Percentiles rank a stretch among this genome's conserved stretches.
Evolutionary conservation across 2,329 filamentous ascomycete species (phyloP).

Genomic region (Ophiostoma pallidulum): DNA sequence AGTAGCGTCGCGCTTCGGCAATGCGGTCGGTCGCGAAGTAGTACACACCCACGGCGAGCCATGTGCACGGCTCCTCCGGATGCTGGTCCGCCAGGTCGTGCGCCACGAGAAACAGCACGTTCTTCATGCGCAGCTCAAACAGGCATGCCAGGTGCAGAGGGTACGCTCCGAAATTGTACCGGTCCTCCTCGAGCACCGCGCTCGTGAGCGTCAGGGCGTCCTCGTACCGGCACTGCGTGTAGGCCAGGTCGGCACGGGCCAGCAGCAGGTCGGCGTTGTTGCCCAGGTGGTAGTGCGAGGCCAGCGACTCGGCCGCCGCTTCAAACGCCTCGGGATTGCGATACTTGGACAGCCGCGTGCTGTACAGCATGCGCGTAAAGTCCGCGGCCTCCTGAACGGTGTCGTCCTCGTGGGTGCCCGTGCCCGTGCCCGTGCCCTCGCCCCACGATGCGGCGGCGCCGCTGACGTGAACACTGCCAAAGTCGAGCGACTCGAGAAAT

Average conservation of each 20-base stretch:
- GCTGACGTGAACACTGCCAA: slow-evolving; percentile 72
- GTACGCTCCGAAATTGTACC: slow-evolving; percentile 81
- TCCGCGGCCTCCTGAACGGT: slow-evolving; percentile 75
- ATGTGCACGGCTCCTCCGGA: slow-evolving; percentile 82
- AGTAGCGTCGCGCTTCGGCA: slow-evolving; percentile 87
- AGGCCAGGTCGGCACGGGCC: slow-evolving; percentile 80
- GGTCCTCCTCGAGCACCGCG: slow-evolving; percentile 70
- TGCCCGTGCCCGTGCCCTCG: slow-evolving; percentile 29
- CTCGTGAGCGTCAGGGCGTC: slow-evolving; percentile 80
- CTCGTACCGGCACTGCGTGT: slow-evolving; percentile 88
- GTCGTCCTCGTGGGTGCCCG: slow-evolving; percentile 8
- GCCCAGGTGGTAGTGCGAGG: slow-evolving; percentile 83
- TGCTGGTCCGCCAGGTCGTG: slow-evolving; percentile 90
- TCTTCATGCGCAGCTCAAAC: slow-evolving; percentile 78
- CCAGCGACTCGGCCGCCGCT: slow-evolving; percentile 78
- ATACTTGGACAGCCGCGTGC: slow-evolving; percentile 90
- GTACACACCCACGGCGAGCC: slow-evolving; percentile 91
- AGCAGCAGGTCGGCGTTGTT: slow-evolving; percentile 84
- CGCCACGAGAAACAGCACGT: slow-evolving; percentile 80
- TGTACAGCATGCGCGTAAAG: slow-evolving; percentile 94
- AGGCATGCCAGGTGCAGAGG: slow-evolving; percentile 87
- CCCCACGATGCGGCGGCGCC: slow-evolving; percentile 38
- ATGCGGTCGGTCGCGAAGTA: slow-evolving; percentile 86
- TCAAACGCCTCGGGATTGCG: slow-evolving; percentile 76
- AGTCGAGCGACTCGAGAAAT: slow-evolving; percentile 81